A percentile compares a stretch with the other conserved stretches of the same genome.
phyloP scores from a whole-genome alignment of 140 eudicot genomes.

The Stevia rebaudiana region DNA sequence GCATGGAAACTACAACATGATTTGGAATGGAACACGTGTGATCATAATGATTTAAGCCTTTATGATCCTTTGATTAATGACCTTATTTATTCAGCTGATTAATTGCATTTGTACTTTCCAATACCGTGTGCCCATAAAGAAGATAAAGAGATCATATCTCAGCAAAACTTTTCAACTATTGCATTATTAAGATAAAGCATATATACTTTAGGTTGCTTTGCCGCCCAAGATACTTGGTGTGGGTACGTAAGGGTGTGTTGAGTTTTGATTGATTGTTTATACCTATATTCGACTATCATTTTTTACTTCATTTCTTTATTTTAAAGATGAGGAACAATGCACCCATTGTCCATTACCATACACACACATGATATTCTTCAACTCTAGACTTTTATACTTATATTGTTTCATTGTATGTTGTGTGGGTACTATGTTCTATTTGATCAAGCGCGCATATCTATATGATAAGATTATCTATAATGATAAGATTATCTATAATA shows the following conservation, averaged over 20 bases:
- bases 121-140: slow-evolving; percentile 1
- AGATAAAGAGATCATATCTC: slow-evolving; percentile 6
- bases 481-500: too few relatives aligned
- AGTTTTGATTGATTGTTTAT: slow-evolving; percentile 12
- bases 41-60: slow-evolving; percentile 4
- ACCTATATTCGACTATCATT: background rate
- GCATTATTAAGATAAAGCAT: slow-evolving; percentile 13
- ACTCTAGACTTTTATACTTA: background rate
- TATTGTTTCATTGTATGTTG: background rate
- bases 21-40: background rate
- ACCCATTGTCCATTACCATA: background rate
- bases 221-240: slow-evolving; percentile 4
- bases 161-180: background rate
- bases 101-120: background rate
- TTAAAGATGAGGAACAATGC: background rate
- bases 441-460: too few relatives aligned
- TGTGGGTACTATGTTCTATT: background rate
- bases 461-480: background rate
- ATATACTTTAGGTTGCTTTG: slow-evolving; percentile 17
- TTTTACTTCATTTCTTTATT: background rate
- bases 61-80: background rate
- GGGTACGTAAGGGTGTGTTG: background rate
- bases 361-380: background rate
- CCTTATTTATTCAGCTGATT: background rate
- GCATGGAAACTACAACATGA: background rate